Conservation (phyloP, 371 early-diverging fungal genomes). For the Apophysomyces sp. region DNA sequence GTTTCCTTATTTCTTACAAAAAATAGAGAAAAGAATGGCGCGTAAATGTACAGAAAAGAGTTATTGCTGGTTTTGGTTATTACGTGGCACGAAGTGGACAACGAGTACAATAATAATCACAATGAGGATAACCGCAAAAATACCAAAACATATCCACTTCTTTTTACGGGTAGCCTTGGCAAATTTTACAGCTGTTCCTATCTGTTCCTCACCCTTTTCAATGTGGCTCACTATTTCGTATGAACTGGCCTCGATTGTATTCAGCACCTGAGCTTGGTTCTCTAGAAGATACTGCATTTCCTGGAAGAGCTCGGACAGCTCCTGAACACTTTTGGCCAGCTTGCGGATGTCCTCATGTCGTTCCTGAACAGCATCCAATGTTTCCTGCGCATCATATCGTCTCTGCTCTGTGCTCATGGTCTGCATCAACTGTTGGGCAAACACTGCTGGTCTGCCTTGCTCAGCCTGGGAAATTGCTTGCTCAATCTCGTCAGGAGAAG, state of each 20-base stretch:
- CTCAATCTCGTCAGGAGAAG: conserved; percentile 46
- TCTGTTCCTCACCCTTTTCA: conserved; percentile 33
- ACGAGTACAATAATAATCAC: conserved; percentile 40
- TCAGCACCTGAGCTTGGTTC: conserved; percentile 38
- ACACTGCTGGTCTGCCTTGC: conserved; percentile 42
- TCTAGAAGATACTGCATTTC: conserved; percentile 50
- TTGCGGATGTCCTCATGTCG: conserved; percentile 51
- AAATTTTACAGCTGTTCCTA: conserved; percentile 29
- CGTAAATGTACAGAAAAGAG: not conserved
- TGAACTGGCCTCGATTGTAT: conserved; percentile 40
- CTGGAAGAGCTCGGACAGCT: conserved; percentile 39
- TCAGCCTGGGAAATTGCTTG: conserved; percentile 43
- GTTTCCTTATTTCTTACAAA: not conserved
- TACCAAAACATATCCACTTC: conserved; percentile 53
- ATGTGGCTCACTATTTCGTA: conserved; percentile 31
- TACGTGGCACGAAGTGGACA: conserved; percentile 22
- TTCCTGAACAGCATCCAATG: conserved; percentile 49
- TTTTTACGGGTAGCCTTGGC: conserved; percentile 44
- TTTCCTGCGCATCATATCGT: conserved; percentile 41
- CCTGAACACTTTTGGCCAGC: conserved; percentile 45
- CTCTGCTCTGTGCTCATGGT: conserved; percentile 35
- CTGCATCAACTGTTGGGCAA: conserved; percentile 47
- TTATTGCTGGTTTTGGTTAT: conserved; percentile 10
- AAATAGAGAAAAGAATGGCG: too few relatives aligned
- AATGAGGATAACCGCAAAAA: conserved; percentile 40